Evolutionary conservation across 495 filamentous ascomycete genomes (phyloP), one percentile per base, ranked within the genome.

Genomic region (Hypoxylon lienhwacheense): DNA sequence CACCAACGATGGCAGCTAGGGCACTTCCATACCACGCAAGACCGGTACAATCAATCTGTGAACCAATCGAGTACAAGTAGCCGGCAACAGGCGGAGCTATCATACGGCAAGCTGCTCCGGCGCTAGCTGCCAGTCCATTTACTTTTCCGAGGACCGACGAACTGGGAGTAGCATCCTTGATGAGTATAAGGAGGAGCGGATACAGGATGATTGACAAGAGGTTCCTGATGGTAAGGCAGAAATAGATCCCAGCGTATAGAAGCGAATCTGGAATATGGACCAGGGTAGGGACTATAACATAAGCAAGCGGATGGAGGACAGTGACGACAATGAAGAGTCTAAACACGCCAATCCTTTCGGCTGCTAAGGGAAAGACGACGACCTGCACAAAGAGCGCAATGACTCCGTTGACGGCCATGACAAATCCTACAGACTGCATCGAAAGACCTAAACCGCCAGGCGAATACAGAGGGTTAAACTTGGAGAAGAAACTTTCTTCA

Each of bases 371-470:
- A 66, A 93, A 92, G 22, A 92, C 67, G 17, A 88, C 68, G 10
- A 80, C 87, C 68, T 93, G 89, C 26, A 91, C 84, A 62, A 90
- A 76, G 12, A 93, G 81, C 0, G 87, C 87, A 56, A 92, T 90
- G 49, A 83, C 68, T 7, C 89, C 89, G 65, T 93, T 88, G 19
- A 88, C 72, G 3, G 85, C 85, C 84, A 91, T 85, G 55, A 93
- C 83, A 60, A 91, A 70, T 17, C 89, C 89, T 6, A 90, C 87
- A 0, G 86, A 76, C 45, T 82, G 83, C 20, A 84, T 84, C 0
- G 84, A 84, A 10, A 93, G 74, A 7, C 87, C 89, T 0, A 93
- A 70, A 7, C 89, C 89, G 14, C 89, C 88, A 0, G 86, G 82
- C 5, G 90, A 81, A 58, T 83, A 76, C 26, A 86, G 73, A 2